Percentiles rank a stretch among this genome's conserved stretches.
Conservation (phyloP, 805 yeast genomes). For the Wickerhamomyces subpelliculosus region DNA sequence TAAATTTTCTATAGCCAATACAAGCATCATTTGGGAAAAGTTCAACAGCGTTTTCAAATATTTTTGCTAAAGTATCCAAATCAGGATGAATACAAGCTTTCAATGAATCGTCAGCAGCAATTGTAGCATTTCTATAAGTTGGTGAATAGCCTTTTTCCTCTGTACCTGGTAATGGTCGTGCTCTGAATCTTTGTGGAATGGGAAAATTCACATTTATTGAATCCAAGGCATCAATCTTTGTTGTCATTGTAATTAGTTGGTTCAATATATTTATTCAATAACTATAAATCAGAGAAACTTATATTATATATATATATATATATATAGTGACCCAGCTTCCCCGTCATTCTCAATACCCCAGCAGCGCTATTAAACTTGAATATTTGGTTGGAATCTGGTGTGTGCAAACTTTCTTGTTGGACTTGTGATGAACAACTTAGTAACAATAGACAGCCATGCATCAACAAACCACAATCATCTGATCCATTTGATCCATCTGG, state of each 20-base stretch:
- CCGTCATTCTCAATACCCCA: too few species aligned
- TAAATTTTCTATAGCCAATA: conserved; percentile 28
- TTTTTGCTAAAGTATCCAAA: conserved; percentile 31
- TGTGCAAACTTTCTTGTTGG: too few species aligned
- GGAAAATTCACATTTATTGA: neutral
- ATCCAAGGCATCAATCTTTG: neutral
- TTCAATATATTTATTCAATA: too few species aligned
- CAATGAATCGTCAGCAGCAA: conserved; percentile 1
- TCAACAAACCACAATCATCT: too few species aligned
- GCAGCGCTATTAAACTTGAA: too few species aligned
- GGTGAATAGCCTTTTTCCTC: conserved; percentile 4
- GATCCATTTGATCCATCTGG: too few species aligned
- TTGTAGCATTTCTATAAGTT: conserved; percentile 6
- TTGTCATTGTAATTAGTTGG: neutral
- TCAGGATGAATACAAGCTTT: conserved; percentile 28
- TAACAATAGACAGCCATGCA: too few species aligned
- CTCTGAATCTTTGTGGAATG: neutral
- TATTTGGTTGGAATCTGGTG: too few species aligned
- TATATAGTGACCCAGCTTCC: too few species aligned
- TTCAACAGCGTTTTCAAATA: conserved; percentile 29
- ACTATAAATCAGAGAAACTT: too few species aligned
- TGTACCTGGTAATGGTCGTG: conserved; percentile 1
- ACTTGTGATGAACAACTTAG: too few species aligned
- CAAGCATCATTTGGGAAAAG: conserved; percentile 24
- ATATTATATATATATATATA: too few species aligned